Conservation (phyloP, 2,329 filamentous ascomycete species). For the Purpureocillium takamizusanense region DNA sequence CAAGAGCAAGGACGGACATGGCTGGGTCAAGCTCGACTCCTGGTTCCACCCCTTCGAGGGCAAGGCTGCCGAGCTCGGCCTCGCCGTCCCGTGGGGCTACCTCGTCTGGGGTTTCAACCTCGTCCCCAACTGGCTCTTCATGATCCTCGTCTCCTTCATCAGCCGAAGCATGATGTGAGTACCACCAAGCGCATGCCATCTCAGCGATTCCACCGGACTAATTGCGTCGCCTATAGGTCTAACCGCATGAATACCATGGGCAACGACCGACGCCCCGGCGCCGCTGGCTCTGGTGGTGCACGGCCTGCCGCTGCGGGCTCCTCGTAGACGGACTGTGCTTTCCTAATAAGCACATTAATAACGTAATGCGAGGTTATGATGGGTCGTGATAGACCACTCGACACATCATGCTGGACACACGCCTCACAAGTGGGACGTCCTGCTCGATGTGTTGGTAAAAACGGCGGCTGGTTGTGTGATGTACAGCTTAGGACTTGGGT, state of each 20-base stretch:
- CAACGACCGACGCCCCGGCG: slow-evolving; percentile 7
- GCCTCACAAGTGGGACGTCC: not conserved
- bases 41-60: slow-evolving; percentile 72
- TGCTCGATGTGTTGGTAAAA: not conserved
- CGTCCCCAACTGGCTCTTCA: slow-evolving; percentile 67
- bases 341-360: not conserved
- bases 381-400: not conserved
- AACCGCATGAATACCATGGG: slow-evolving; percentile 20
- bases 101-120: slow-evolving; percentile 56
- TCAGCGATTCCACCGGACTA: not conserved
- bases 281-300: slow-evolving; percentile 7
- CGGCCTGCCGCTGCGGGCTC: slow-evolving; percentile 2
- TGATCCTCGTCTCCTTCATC: slow-evolving; percentile 65
- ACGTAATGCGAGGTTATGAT: no score
- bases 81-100: slow-evolving; percentile 59
- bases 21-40: slow-evolving; percentile 44
- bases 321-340: not conserved
- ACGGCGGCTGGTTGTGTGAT: not conserved
- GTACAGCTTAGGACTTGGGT: not conserved
- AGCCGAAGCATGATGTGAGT: slow-evolving; percentile 71
- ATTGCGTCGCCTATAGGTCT: slow-evolving; percentile 19
- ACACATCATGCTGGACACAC: not conserved
- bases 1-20: slow-evolving; percentile 39
- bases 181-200: not conserved
- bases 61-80: slow-evolving; percentile 48